Base-by-base conservation (phyloP, 1,139 yeast species). In the Sugiyamaella xylanicola region DNA sequence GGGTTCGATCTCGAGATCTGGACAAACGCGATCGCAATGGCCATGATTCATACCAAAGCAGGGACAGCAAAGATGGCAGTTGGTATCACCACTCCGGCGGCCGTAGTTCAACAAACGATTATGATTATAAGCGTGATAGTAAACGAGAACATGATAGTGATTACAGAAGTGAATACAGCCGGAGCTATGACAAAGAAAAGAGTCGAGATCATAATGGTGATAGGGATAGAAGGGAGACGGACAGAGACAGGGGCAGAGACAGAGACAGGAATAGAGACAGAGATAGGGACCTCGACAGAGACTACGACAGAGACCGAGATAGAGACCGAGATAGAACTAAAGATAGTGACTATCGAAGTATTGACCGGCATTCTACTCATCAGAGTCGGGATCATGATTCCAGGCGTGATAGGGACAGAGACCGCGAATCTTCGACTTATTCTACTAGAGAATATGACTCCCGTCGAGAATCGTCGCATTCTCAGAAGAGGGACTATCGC, bases 231-330 rank as follows among this genome's bases (percentile, higher is more conserved):
- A 25, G 32, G n/a, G n/a, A n/a, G n/a, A n/a, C n/a, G n/a, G n/a
- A n/a, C 32, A 11, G 32, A 19, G 7, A 22, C 22, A 19, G 46
- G 15, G 11, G 32, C 32, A 25, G 32, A 25, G 11, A 11, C 11
- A 25, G 32, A 25, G 11, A 11, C 32, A 25, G 32, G 11, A 25
- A 11, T 11, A 25, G 32, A 25, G 11, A 11, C 32, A 25, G 32
- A 25, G 11, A 11, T 11, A 25, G 32, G 11, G 32, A 25, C 5
- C 32, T 5, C 15, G 37, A 32, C 4, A 8, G 37, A 11, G 37
- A 32, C 13, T 15, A n/a, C n/a, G n/a, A n/a, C 35, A 27, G 19
- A 5, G 55, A 35, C 15, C 46, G 52, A 25, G 50, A 21, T 35
- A 2, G 25, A 11, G 46, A 29, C 35, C 20, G 51, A 7, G 15